These are phyloP conservation scores for Candida alai DNA, from an alignment of 805 yeast species.

Conservation along the genomic window DNA sequence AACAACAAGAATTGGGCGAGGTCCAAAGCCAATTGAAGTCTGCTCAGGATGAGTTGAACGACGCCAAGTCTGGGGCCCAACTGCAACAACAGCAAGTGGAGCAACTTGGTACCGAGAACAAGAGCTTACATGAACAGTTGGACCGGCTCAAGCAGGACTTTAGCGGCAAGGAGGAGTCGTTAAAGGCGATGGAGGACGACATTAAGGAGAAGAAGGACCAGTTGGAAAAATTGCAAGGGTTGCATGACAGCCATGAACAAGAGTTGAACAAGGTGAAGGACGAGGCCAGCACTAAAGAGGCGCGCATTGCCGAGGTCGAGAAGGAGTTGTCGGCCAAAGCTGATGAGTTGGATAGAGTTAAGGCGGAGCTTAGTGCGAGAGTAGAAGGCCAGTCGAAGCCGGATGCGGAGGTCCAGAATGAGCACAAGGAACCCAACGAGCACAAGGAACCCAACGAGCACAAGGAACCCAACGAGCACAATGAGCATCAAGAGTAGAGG, in stretches of 20 bases:
- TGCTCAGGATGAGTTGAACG: neutral
- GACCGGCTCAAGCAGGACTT: neutral
- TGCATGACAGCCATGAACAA: neutral
- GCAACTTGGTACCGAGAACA: neutral
- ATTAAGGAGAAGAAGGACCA: conserved; percentile 3
- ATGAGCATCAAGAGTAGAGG: conserved; percentile 3
- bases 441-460: conserved; percentile 1
- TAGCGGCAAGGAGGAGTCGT: neutral
- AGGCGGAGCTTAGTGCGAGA: neutral
- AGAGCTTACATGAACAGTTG: neutral
- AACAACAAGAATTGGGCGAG: too few species aligned
- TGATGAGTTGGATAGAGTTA: conserved; percentile 2
- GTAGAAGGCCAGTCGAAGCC: neutral
- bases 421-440: too few species aligned
- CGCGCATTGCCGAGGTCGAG: neutral
- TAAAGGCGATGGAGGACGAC: conserved; percentile 1
- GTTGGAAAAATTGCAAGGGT: neutral
- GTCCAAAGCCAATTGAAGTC: too few species aligned
- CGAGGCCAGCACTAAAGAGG: neutral
- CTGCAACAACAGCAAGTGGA: neutral
- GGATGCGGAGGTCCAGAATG: neutral
- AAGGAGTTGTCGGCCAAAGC: conserved; percentile 5
- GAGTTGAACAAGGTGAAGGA: neutral
- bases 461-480: too few species aligned
- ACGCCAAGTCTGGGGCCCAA: neutral